A percentile compares a stretch with the other conserved stretches of the same genome.
Conservation (phyloP, 192 early-diverging fungal genomes). For the Entomortierella lignicola region DNA sequence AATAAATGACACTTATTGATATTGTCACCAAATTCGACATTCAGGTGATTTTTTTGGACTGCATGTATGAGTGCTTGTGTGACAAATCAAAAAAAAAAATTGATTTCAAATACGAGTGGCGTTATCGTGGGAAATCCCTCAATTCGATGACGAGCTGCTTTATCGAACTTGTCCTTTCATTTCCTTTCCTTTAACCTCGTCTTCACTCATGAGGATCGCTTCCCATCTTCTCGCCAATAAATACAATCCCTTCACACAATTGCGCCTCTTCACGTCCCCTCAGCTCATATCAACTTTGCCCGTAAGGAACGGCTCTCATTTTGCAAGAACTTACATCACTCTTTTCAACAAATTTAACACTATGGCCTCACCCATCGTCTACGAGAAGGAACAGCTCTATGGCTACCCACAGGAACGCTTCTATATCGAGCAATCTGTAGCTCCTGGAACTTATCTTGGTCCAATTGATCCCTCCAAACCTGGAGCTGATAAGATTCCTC, state of each 20-base stretch:
- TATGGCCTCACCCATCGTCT: not conserved
- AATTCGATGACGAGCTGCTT: not conserved
- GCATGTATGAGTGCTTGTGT: not conserved
- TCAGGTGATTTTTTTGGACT: too few relatives aligned
- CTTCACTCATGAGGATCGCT: not conserved
- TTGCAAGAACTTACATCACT: not conserved
- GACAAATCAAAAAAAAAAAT: too few relatives aligned
- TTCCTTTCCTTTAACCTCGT: too few relatives aligned
- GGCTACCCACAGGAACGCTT: constrained; percentile 28
- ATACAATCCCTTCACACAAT: not conserved
- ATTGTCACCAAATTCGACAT: too few relatives aligned
- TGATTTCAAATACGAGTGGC: not conserved
- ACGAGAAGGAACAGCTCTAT: not conserved
- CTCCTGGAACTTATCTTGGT: constrained; percentile 31
- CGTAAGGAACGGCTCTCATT: not conserved
- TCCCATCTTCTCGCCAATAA: not conserved
- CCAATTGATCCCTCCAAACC: constrained; percentile 19
- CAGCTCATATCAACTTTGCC: not conserved
- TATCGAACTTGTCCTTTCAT: too few relatives aligned
- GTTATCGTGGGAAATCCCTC: not conserved
- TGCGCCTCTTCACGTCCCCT: not conserved
- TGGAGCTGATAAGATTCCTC: constrained; percentile 23
- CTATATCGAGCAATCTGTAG: constrained; percentile 14
- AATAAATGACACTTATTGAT: too few relatives aligned
- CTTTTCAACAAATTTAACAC: not conserved